Base-by-base conservation (phyloP, 495 filamentous ascomycete species). In the Aspergillus bertholletiae region DNA sequence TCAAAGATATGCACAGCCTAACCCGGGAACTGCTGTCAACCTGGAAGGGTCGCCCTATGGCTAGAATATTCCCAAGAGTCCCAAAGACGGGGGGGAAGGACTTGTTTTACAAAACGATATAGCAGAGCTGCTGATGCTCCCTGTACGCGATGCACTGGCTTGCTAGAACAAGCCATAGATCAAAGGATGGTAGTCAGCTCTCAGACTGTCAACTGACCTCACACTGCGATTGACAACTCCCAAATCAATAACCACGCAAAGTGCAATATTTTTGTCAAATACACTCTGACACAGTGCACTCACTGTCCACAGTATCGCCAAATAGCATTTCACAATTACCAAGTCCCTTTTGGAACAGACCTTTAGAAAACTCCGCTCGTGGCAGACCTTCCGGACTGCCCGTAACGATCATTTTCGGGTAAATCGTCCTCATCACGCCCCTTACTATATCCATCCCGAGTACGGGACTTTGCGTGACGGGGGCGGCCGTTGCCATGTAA, bases 361-460 rank as follows among this genome's bases (percentile, higher is more conserved):
- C 30, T 13, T 37, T 37, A 34, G 7, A 34, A 15, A n/a, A 37
- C 13, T n/a, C 34, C 13, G 13, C 13, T 15, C 13, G 34, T 15
- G 34, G 34, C 34, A n/a, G 34, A 37, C 17, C 34, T 37, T 37
- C 34, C 34, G 5, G 34, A n/a, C 7, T 15, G 34, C 17, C 34
- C 34, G 5, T 37, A 37, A n/a, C 7, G 34, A n/a, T n/a, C 40
- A 5, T 30, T 49, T 5, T 60, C 49, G 2, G 69, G 67, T 35
- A 69, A 45, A 11, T 70, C 66, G 51, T 62, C 56, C 51, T 69
- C 70, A 7, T 60, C 59, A 13, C 61, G 63, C 0, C 70, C 67
- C 54, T 73, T 67, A 20, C 51, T 65, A 24, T 73, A 73, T 24
- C 24, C 27, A 22, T 59, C 59, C 12, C 35, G n/a, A 7, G 62